Evolutionary conservation across 441 rosid genomes (phyloP).

Genomic region (Croton setiger): DNA sequence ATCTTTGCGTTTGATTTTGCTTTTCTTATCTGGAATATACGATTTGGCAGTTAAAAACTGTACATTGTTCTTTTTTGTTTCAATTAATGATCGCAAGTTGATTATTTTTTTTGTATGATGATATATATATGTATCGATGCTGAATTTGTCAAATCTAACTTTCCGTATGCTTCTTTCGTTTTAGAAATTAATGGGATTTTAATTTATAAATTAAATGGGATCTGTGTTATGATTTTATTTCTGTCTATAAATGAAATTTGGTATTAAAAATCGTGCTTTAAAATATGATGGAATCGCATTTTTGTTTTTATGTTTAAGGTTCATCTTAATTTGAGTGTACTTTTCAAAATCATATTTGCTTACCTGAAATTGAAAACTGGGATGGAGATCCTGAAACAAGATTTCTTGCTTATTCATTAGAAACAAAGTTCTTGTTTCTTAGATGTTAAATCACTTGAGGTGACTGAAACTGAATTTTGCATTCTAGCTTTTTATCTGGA

Average conservation of each 20-base stretch:
- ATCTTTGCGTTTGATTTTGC: not conserved
- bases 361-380: not conserved
- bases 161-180: not conserved
- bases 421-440: constrained; percentile 1
- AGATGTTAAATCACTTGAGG: not conserved
- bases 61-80: not conserved
- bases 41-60: not conserved
- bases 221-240: not conserved
- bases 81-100: not conserved
- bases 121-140: not conserved
- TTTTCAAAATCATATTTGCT: not conserved
- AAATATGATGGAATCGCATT: not conserved
- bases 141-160: not conserved
- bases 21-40: not conserved
- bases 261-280: not conserved
- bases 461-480: constrained; percentile 14
- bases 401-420: not conserved
- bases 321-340: not conserved
- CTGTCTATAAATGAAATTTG: not conserved
- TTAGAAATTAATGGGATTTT: not conserved
- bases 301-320: not conserved
- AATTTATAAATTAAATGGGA: not conserved
- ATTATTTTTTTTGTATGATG: not conserved
- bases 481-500: constrained; percentile 76
- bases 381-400: not conserved